Conservation (phyloP, 225 moss, liverwort and hornwort species). For the Takakia lepidozioides region DNA sequence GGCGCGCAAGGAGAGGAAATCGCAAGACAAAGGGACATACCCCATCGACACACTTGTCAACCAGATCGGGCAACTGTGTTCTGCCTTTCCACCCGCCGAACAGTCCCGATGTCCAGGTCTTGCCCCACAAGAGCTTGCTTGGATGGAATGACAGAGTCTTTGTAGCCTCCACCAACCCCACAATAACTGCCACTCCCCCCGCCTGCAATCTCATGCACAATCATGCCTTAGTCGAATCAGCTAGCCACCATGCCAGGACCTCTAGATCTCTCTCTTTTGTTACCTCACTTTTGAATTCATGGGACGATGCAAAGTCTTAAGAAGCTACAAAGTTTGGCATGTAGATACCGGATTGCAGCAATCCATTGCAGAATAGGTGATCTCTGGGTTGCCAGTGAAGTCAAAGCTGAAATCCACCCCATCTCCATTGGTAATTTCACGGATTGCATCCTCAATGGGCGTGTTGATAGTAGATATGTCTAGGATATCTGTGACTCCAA, state of each 20-base stretch:
- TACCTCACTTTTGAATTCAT: neutral
- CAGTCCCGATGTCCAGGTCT: slow-evolving; percentile 24
- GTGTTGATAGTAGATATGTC: neutral
- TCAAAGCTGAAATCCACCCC: slow-evolving; percentile 39
- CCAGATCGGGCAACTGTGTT: slow-evolving; percentile 19
- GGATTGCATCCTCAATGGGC: slow-evolving; percentile 28
- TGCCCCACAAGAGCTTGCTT: slow-evolving; percentile 22
- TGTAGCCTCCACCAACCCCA: slow-evolving; percentile 19
- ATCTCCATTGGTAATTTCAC: slow-evolving; percentile 20
- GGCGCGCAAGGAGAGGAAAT: too few relatives aligned
- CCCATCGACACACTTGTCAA: slow-evolving; percentile 27
- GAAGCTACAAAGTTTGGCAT: neutral
- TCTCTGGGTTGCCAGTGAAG: slow-evolving; percentile 24
- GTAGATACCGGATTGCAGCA: slow-evolving; percentile 9
- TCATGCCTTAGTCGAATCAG: neutral
- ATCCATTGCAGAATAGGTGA: slow-evolving; percentile 40
- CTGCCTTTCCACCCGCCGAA: slow-evolving; percentile 32
- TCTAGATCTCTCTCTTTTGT: neutral
- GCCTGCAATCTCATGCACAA: slow-evolving; percentile 12
- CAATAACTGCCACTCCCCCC: slow-evolving; percentile 26
- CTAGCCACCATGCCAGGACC: neutral
- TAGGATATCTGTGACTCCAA: slow-evolving; percentile 25
- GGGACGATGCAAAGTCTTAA: neutral
- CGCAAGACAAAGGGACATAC: too few relatives aligned
- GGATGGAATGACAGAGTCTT: slow-evolving; percentile 24